Base-by-base conservation (phyloP, 192 early-diverging fungal genomes). In the Phlyctochytrium bullatum region DNA sequence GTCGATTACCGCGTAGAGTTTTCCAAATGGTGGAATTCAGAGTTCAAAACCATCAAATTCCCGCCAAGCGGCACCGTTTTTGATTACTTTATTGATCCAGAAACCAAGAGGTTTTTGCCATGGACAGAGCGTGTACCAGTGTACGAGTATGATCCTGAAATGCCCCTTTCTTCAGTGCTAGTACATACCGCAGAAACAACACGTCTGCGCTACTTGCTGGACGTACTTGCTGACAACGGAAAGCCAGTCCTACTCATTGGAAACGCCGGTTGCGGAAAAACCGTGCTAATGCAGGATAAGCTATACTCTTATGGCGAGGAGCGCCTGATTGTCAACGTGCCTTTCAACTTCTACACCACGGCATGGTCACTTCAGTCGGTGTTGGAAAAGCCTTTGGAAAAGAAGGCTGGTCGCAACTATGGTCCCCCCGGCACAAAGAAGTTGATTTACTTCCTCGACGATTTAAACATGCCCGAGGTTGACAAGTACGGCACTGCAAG, bases 401-500 rank as follows among this genome's bases (percentile, higher is more conserved):
- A 88, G 69, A 88, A 88, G 53, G 86, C 86, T 10, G 86, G 86
- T 72, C 62, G 81, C 16, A 88, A 87, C 64, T 88, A 84, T 64
- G 86, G 84, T 24, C 86, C 86, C 20, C 84, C 84, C 2, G 86
- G 86, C 2, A 80, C 73, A 16, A 85, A 80, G 68, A 88, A 88
- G 66, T 64, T 88, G 52, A 85, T 88, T 61, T 88, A 88, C 69
- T 87, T 88, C 75, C 54, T 88, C 50, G 86, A 88, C 68, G 86
- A 88, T 65, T 71, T 88, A 17, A 88, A 88, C 72, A 88, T 88
- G 86, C 86, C 86, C 3, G 86, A 88, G 64, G 86, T 88, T 14
- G 86, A 88, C 74, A 86, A 86, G 57, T 88, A 88, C 61, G 86
- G 86, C 50, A 88, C 86, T 23, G 86, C 84, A 3, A 74, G 75